These are phyloP conservation scores for Candida palmyrensis DNA, from an alignment of 805 yeast genomes.

Conservation along the genomic window DNA sequence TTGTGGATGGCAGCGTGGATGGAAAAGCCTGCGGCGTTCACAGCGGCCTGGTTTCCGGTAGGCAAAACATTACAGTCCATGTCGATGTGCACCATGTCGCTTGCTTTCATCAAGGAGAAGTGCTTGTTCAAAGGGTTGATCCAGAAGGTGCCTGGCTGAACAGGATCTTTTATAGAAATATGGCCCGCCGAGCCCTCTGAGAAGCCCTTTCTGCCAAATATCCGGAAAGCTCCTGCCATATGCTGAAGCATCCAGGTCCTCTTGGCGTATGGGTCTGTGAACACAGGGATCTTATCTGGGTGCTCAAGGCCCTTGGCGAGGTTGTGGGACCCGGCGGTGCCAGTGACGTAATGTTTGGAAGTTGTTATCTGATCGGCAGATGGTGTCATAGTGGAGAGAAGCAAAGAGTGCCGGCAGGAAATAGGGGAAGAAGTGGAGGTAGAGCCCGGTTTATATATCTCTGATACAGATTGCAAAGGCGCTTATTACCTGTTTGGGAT, in stretches of 20 bases:
- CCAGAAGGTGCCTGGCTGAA: slow-evolving; percentile 79
- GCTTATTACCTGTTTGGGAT: too few relatives aligned
- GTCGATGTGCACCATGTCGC: slow-evolving; percentile 37
- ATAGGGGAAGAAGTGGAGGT: background rate
- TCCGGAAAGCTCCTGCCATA: slow-evolving; percentile 81
- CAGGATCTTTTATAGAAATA: slow-evolving; percentile 80
- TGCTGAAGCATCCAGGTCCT: slow-evolving; percentile 60
- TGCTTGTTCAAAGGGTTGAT: slow-evolving; percentile 84
- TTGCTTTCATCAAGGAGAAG: slow-evolving; percentile 41
- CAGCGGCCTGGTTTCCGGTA: slow-evolving; percentile 33
- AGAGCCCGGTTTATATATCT: background rate
- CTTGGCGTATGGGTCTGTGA: slow-evolving; percentile 43
- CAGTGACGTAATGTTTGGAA: slow-evolving; percentile 36
- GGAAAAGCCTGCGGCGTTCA: slow-evolving; percentile 39
- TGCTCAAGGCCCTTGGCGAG: slow-evolving; percentile 49
- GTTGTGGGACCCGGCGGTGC: slow-evolving; percentile 54
- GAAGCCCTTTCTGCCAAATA: slow-evolving; percentile 74
- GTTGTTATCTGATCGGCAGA: too few relatives aligned
- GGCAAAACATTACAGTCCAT: slow-evolving; percentile 32
- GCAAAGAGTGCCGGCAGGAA: background rate
- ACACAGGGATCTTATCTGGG: slow-evolving; percentile 49
- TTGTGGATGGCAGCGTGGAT: slow-evolving; percentile 36
- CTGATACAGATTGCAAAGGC: too few relatives aligned
- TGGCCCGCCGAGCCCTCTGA: slow-evolving; percentile 84
- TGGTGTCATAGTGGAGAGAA: background rate